Base-by-base conservation (phyloP, 768 basidiomycete genomes). In the Austroboletus festivus region DNA sequence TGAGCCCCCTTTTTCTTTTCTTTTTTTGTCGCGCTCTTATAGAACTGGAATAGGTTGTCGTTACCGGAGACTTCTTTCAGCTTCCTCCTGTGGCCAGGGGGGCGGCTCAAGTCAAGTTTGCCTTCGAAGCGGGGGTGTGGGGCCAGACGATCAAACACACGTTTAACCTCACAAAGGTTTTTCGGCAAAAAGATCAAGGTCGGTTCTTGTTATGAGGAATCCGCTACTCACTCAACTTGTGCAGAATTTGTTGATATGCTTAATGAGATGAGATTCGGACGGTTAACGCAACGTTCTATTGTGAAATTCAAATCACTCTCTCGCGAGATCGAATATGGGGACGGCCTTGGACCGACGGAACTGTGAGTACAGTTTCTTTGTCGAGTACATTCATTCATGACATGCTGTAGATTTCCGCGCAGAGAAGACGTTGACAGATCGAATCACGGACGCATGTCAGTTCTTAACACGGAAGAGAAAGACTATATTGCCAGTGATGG, bases 1-100 rank as follows among this genome's bases (percentile, higher is more conserved):
- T 88, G 30, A 10, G 64, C 8, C 16, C 4, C 16, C 23, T 47
- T 28, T 12, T 35, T 16, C 22, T 28, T 38, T 24, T 18, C 40
- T 33, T 45, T 28, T 28, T 28, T 28, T 18, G 20, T 12, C 35
- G 23, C 5, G 21, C 46, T 15, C 48, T 46, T 9, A 56, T 24
- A 9, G 15, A 30, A 22, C 43, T 18, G 37, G 38, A 39, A 38
- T 61, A 93, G 89, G 70, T 97, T 34, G 76, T 98, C 51, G 85
- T 97, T 20, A 95, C 93, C 2, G 96, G 96, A 8, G 96, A 99
- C 63, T 98, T 98, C 72, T 97, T 98, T 72, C 95, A 99, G 65
- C 79, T 99, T 5, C 96, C 96, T 0, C 96, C 96, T 2, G 93
- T 98, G 0, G 73, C 74, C 7, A 93, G 85, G 64, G 74, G 77